A percentile compares a stretch with the other conserved stretches of the same genome.
phyloP scores from a whole-genome alignment of 2,329 filamentous ascomycete species.

The Keithomyces neogunnii region DNA sequence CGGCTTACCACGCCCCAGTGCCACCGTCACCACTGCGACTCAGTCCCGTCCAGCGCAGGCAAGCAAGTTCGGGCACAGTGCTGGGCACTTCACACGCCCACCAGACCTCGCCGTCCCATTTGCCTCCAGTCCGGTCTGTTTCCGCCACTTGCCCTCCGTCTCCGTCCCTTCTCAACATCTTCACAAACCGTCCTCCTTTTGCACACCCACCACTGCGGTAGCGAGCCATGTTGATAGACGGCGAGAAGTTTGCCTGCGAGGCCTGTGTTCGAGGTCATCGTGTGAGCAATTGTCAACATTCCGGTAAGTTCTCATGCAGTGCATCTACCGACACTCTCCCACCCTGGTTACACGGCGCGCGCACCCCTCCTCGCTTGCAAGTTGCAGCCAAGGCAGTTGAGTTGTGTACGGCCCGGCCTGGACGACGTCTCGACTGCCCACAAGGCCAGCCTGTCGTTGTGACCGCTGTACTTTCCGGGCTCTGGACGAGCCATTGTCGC shows the following conservation, averaged over 20 bases:
- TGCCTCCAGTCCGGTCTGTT: background rate
- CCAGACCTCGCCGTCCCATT: background rate
- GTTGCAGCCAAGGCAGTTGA: too few species aligned
- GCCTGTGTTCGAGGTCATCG: slow-evolving; percentile 97
- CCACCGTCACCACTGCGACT: slow-evolving; percentile 4
- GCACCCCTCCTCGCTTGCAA: slow-evolving; percentile 1
- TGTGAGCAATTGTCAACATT: slow-evolving; percentile 96
- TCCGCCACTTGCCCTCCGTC: background rate
- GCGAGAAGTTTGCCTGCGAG: slow-evolving; percentile 96
- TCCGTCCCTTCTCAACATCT: slow-evolving; percentile 2
- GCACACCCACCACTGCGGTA: background rate
- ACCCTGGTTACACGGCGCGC: background rate
- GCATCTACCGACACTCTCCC: background rate
- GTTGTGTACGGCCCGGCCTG: too few species aligned
- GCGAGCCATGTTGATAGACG: slow-evolving; percentile 68
- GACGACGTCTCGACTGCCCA: background rate
- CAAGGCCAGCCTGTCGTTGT: background rate
- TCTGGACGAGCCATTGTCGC: slow-evolving; percentile 4
- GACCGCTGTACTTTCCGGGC: too few species aligned
- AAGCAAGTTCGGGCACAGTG: too few species aligned
- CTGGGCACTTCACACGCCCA: background rate
- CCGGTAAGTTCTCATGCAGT: slow-evolving; percentile 54
- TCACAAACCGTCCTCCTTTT: background rate
- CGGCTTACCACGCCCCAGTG: slow-evolving; percentile 1
- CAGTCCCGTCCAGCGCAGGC: background rate